Base-by-base conservation (phyloP, 2,329 filamentous ascomycete species). In the Colletotrichum sp. region DNA sequence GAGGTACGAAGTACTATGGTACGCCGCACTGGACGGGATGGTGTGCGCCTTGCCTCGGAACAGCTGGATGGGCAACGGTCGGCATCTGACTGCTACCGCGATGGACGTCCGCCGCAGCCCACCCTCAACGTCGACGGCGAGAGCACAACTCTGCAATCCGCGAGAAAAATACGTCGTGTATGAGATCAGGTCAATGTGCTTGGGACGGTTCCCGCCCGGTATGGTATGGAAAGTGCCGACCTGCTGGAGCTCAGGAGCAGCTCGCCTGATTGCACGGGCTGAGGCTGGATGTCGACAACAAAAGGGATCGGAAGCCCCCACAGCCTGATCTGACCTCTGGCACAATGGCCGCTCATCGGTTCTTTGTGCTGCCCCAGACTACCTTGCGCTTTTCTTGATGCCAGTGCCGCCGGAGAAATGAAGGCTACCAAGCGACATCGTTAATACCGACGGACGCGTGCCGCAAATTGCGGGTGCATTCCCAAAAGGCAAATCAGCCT, bases 11-110 rank as follows among this genome's bases (percentile, higher is more conserved):
- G 34, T 26, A 39, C 36, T 39, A 39, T 39, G 36, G 36, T 39
- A 67, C 9, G 66, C 52, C 30, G 49, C 21, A 30, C 30, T 10
- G 24, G 28, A 57, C n/a, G 44, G 60, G 60, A 30, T 66, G 34
- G 59, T 72, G 52, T 26, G 52, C 26, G 63, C 72, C 55, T 34
- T 68, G 63, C 69, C 72, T 72, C 69, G 68, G 69, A 68, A 57
- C 59, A 72, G 55, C 63, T 71, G 63, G 55, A 49, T 55, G 63
- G 69, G 30, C 63, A 64, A 57, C 63, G 55, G 63, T 75, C 72
- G 69, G 72, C 72, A 75, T 68, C 72, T 68, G 63, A 68, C 55
- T 68, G 55, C 55, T 34, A 24, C 36, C 28, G 28, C 66, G 52
- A 59, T 26, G 32, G 24, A 60, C 52, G 34, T 39, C 55, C 67